phyloP scores from a whole-genome alignment of 2,329 filamentous ascomycete genomes.

The Dothideomycetes sp. region DNA sequence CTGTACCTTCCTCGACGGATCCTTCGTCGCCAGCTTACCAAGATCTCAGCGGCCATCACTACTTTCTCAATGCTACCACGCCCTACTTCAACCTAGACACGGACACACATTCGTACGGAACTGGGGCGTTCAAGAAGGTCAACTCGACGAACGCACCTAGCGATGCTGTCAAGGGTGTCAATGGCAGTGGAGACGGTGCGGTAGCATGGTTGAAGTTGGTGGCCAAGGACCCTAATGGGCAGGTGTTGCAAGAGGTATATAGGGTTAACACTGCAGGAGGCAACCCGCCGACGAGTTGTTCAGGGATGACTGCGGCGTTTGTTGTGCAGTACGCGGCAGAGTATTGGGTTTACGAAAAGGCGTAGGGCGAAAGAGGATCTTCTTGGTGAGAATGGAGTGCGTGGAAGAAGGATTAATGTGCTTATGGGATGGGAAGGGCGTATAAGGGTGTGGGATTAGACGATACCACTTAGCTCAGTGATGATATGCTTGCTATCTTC shows the following conservation, averaged over 20 bases:
- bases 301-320: conserved; percentile 52
- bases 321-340: conserved; percentile 71
- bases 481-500: not conserved
- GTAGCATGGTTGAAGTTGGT: conserved; percentile 72
- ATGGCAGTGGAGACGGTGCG: conserved; percentile 49
- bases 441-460: too few species aligned
- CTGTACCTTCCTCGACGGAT: conserved; percentile 35
- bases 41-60: conserved; percentile 65
- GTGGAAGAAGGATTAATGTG: too few species aligned
- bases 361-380: not conserved
- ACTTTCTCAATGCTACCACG: conserved; percentile 59
- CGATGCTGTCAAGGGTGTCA: conserved; percentile 46
- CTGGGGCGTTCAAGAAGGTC: conserved; percentile 54
- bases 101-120: conserved; percentile 39
- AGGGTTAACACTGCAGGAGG: conserved; percentile 77
- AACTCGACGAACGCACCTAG: conserved; percentile 51
- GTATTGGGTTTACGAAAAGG: conserved; percentile 50
- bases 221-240: conserved; percentile 34
- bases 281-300: conserved; percentile 60
- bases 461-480: not conserved
- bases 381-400: not conserved
- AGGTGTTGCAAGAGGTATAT: conserved; percentile 66
- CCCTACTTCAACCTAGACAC: conserved; percentile 74
- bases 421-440: too few species aligned
- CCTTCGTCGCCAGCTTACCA: conserved; percentile 44